Percentiles rank a stretch among this genome's conserved stretches.
Evolutionary conservation across 2,329 filamentous ascomycete species (phyloP).

Genomic region (Penicillium sp.): DNA sequence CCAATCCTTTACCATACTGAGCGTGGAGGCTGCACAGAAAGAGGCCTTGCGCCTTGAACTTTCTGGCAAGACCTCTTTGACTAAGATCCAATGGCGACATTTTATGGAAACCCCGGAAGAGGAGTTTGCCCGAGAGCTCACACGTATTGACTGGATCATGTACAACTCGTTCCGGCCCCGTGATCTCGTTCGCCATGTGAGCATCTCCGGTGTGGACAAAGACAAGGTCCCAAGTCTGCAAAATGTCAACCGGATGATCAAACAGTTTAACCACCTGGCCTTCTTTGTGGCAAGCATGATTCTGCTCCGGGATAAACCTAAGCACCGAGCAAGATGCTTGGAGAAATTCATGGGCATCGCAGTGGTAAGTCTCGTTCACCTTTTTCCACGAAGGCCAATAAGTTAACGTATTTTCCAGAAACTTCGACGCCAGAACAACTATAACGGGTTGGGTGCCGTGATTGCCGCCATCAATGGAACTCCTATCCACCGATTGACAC

Average conservation of each 20-base stretch:
- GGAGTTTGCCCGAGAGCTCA: slow-evolving; percentile 83
- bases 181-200: slow-evolving; percentile 88
- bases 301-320: slow-evolving; percentile 87
- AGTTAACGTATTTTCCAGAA: slow-evolving; percentile 47
- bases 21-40: slow-evolving; percentile 67
- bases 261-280: slow-evolving; percentile 81
- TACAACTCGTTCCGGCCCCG: slow-evolving; percentile 91
- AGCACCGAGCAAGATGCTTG: slow-evolving; percentile 83
- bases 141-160: slow-evolving; percentile 96
- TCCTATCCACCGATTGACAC: slow-evolving; percentile 73
- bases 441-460: slow-evolving; percentile 91
- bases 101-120: slow-evolving; percentile 85
- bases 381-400: not conserved
- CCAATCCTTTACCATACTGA: slow-evolving; percentile 41
- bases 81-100: slow-evolving; percentile 80
- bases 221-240: slow-evolving; percentile 64
- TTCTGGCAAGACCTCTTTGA: slow-evolving; percentile 62
- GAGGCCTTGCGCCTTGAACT: slow-evolving; percentile 70
- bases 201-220: slow-evolving; percentile 53
- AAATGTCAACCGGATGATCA: slow-evolving; percentile 91
- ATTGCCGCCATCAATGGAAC: slow-evolving; percentile 88
- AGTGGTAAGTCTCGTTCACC: slow-evolving; percentile 33
- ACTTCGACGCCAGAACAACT: slow-evolving; percentile 88
- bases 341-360: slow-evolving; percentile 96
- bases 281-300: slow-evolving; percentile 80